These are phyloP conservation scores for Oryza longistaminata DNA, from an alignment of 176 grass and related monocot species.

Conservation along the genomic window DNA sequence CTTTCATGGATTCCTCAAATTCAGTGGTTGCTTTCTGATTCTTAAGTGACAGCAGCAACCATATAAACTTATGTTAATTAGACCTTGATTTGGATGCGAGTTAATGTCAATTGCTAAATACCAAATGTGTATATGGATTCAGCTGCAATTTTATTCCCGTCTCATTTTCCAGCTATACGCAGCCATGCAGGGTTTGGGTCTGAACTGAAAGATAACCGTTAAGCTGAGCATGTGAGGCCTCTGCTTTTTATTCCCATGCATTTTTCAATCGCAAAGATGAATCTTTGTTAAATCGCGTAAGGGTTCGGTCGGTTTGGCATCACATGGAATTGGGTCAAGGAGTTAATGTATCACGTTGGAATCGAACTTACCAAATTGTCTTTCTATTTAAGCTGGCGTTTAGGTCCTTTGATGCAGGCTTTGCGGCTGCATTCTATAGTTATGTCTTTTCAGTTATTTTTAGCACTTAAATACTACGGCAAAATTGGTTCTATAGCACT, in stretches of 20 bases:
- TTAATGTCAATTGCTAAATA: background rate
- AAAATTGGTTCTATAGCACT: too few species aligned
- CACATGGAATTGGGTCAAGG: conserved; percentile 41
- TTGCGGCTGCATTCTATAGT: background rate
- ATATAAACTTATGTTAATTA: background rate
- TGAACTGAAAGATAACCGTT: conserved; percentile 24
- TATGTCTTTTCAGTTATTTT: background rate
- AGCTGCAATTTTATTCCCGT: background rate
- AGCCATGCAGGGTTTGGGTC: background rate
- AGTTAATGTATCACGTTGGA: conserved; percentile 5
- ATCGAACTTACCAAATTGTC: background rate
- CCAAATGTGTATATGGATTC: too few species aligned
- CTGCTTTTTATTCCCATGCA: background rate
- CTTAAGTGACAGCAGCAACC: background rate
- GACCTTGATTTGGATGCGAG: background rate
- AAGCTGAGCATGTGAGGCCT: conserved; percentile 17
- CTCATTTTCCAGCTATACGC: background rate
- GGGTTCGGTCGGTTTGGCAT: conserved; percentile 37
- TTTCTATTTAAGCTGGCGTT: background rate
- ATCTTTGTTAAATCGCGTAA: conserved; percentile 42
- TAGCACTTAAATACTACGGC: too few species aligned
- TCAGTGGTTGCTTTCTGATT: background rate
- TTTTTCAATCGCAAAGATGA: background rate
- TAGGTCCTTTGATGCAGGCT: conserved; percentile 1
- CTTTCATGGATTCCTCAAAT: background rate